Evolutionary conservation across 176 grass and related monocot species (phyloP), one percentile per base, ranked within the genome.

Genomic region (Poa pratensis): DNA sequence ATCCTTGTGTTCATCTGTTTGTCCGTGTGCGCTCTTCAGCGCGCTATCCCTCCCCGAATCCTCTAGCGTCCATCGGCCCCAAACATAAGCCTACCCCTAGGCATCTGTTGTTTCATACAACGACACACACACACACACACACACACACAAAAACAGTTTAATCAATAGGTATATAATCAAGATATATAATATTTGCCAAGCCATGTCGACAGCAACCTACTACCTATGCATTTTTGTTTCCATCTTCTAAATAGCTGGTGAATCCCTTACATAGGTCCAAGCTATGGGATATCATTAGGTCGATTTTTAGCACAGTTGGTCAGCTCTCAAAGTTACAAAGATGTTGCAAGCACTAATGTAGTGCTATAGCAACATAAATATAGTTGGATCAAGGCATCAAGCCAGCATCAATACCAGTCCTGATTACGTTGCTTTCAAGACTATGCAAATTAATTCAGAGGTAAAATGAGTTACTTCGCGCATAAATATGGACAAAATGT

Each of bases 371-470:
- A 37, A 22, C 28, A 57, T 35, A 76, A 49, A 49, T 23, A 77
- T 22, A 24, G 11, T 34, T 35, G 3, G 2, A 35, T 35, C 34
- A 35, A 35, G 34, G 34, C 5, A n/a, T 78, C 55, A 77, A 23
- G 11, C 9, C 28, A 79, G 35, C 37, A 10, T 79, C 20, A 78
- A 7, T 14, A 59, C 10, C 22, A 78, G 39, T 15, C 52, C 53
- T 55, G 18, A 35, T 77, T 57, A 22, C 2, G 30, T 58, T 58
- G 75, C 55, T 77, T 57, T 58, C 52, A 78, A 19, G 19, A 59
- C 32, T 42, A 78, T 39, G 32, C 34, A n/a, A 76, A 55, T 51
- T 76, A 78, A 59, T 24, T 59, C 32, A 49, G 13, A 49, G 74
- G 18, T 57, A n/a, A 55, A 76, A 55, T 76, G 30, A 34, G 18